Evolutionary conservation across 78 protist genomes (phyloP).

Genomic region (Dictyostelium intermedium): DNA sequence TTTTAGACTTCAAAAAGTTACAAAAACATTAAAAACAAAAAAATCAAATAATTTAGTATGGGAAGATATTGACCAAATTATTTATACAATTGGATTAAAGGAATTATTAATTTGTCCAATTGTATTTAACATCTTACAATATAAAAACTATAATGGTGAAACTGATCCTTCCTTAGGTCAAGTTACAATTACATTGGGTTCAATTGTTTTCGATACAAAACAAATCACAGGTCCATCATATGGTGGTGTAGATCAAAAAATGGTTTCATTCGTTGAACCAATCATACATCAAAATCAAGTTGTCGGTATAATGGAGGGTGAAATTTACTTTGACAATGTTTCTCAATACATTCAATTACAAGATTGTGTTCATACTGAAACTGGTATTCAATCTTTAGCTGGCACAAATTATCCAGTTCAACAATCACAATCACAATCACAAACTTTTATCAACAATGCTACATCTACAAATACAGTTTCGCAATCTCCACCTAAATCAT

Average conservation of each 20-base stretch:
- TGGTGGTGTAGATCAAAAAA: slow-evolving; percentile 14
- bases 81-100: not conserved
- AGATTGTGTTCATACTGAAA: slow-evolving; percentile 45
- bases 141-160: not conserved
- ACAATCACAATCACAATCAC: not conserved
- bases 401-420: not conserved
- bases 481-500: not conserved
- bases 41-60: not conserved
- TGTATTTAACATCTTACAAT: slow-evolving; percentile 9
- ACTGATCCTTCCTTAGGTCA: slow-evolving; percentile 43
- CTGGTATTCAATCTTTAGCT: slow-evolving; percentile 49
- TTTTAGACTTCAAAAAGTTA: not conserved
- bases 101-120: slow-evolving; percentile 24
- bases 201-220: not conserved
- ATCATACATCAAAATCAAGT: slow-evolving; percentile 25
- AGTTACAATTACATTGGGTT: not conserved
- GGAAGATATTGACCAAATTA: slow-evolving; percentile 40
- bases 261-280: slow-evolving; percentile 48
- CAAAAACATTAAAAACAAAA: slow-evolving; percentile 28
- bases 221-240: not conserved
- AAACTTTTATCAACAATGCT: not conserved
- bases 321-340: slow-evolving; percentile 41
- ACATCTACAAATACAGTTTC: not conserved
- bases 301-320: slow-evolving; percentile 70
- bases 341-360: slow-evolving; percentile 30